Conservation (phyloP, 768 basidiomycete genomes). For the Lactarius sanguifluus region DNA sequence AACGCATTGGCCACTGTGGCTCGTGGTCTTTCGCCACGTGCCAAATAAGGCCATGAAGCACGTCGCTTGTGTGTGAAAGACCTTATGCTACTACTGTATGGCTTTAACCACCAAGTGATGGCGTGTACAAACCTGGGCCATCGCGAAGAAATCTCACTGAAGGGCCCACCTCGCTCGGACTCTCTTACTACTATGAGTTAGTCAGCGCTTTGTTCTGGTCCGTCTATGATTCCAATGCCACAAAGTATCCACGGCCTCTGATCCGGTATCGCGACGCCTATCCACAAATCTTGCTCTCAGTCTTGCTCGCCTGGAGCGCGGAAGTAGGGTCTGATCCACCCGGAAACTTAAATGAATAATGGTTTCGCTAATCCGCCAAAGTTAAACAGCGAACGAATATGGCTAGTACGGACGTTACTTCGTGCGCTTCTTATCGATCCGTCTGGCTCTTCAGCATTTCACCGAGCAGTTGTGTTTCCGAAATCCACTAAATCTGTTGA, state of each 20-base stretch:
- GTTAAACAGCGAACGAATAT: neutral
- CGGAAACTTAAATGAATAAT: neutral
- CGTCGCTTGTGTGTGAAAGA: neutral
- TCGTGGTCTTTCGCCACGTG: neutral
- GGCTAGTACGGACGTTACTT: neutral
- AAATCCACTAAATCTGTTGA: neutral
- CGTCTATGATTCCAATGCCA: neutral
- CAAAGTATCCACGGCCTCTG: neutral
- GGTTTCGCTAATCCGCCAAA: neutral
- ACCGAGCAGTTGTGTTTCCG: neutral
- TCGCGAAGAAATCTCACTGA: neutral
- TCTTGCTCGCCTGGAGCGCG: too few relatives aligned
- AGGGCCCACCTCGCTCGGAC: neutral
- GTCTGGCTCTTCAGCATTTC: neutral
- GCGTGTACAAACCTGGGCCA: neutral
- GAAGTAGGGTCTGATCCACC: too few relatives aligned
- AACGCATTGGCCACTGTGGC: neutral
- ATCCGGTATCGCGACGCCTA: neutral
- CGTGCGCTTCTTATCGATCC: neutral
- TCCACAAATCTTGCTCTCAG: neutral
- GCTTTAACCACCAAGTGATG: neutral
- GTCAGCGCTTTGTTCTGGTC: neutral
- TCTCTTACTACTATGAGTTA: too few relatives aligned
- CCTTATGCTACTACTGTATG: too few relatives aligned
- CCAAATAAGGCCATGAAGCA: conserved; percentile 3